Evolutionary conservation across 164 flowering plant species (phyloP).

Genomic region (Stephania yunnanensis): DNA sequence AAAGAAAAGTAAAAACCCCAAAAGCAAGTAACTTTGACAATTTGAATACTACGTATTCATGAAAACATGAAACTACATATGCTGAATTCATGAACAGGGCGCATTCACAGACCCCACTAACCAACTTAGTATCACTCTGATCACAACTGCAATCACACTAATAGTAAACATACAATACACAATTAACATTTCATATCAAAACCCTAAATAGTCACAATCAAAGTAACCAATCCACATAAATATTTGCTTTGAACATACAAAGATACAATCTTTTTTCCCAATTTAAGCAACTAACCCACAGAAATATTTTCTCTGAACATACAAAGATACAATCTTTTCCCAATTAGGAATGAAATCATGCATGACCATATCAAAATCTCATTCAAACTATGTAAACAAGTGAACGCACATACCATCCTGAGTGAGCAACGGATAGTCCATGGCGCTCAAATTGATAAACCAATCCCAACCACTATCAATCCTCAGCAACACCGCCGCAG

Average conservation of each 20-base stretch:
- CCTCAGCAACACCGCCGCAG: constrained; percentile 66
- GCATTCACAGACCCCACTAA: not conserved
- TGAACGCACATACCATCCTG: constrained; percentile 68
- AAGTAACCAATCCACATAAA: not conserved
- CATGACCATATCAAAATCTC: too few relatives aligned
- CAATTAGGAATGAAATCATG: too few relatives aligned
- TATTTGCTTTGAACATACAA: not conserved
- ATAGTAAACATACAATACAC: not conserved
- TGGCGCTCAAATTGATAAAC: constrained; percentile 72
- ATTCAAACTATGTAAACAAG: too few relatives aligned
- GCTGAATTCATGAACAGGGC: not conserved
- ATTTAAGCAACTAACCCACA: too few relatives aligned
- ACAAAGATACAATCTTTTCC: too few relatives aligned
- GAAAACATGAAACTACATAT: not conserved
- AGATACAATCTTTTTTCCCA: not conserved
- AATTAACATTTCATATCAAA: not conserved
- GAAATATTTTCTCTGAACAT: too few relatives aligned
- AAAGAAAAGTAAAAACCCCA: too few relatives aligned
- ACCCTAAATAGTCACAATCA: not conserved
- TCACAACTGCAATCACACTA: not conserved
- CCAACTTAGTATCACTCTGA: not conserved
- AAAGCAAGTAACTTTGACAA: not conserved
- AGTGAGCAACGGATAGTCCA: constrained; percentile 86
- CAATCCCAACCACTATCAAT: constrained; percentile 84
- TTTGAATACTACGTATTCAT: not conserved